A percentile compares a stretch with the other conserved stretches of the same genome.
phyloP scores from a whole-genome alignment of 2,329 filamentous ascomycete species.

The Thielaviopsis punctulata region DNA sequence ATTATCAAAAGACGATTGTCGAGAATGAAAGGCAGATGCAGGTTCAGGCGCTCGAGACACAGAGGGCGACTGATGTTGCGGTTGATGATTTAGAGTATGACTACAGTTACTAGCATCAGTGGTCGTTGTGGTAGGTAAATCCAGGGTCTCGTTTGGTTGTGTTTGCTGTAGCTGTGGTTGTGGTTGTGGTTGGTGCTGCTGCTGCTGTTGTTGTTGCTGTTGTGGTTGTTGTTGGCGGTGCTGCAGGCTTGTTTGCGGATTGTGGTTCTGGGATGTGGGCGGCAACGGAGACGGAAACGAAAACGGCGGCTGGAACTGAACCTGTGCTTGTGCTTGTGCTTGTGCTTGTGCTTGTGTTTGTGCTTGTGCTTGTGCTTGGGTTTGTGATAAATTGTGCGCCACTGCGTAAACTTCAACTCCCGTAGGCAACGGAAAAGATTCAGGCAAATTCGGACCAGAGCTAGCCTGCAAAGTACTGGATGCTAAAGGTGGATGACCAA shows the following conservation, averaged over 20 bases:
- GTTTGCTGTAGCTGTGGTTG: too few relatives aligned
- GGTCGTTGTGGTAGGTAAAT: neutral
- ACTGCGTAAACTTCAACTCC: neutral
- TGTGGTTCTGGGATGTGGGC: neutral
- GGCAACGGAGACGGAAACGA: slow-evolving; percentile 1
- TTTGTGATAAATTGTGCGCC: neutral
- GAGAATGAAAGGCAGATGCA: slow-evolving; percentile 30
- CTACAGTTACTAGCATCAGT: neutral
- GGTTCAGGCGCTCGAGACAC: neutral
- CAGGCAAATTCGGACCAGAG: neutral
- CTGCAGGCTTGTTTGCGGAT: neutral
- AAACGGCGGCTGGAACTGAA: neutral
- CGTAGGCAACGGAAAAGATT: neutral
- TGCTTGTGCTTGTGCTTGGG: neutral
- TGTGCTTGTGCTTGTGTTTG: too few relatives aligned
- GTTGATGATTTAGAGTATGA: neutral
- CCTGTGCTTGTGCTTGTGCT: neutral
- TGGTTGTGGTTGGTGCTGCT: neutral
- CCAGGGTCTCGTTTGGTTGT: neutral
- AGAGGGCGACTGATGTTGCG: neutral
- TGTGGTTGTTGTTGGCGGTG: neutral
- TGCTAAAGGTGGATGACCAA: neutral
- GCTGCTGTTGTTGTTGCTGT: neutral
- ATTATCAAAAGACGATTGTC: slow-evolving; percentile 42
- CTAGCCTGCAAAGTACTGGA: neutral